Evolutionary conservation across 1,139 yeast species (phyloP), one percentile per base, ranked within the genome.

Genomic region (Yamadazyma triangularis): DNA sequence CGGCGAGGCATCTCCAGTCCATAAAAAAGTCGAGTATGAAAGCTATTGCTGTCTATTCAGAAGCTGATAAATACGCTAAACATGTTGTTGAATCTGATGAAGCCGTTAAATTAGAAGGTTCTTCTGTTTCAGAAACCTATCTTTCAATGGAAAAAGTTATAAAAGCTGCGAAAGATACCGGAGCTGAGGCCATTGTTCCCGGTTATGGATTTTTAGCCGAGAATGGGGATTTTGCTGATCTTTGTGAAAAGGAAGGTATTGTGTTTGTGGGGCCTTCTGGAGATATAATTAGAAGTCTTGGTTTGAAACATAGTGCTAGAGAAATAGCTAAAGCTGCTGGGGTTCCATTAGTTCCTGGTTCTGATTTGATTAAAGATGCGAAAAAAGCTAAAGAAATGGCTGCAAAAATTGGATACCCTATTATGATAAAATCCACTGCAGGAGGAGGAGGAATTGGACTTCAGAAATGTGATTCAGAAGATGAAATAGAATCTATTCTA

Each of bases 401-500:
- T n/a, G 79, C 74, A 14, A 64, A 75, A 44, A 69, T 91, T 34
- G 87, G 79, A 40, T 91, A 86, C 50, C 97, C 98, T 15, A 76
- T 91, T 26, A 91, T 91, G 97, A 85, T 91, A 32, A 91, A 91
- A 60, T 84, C 95, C 13, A 89, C 97, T 39, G 97, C 97, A 22
- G 98, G 98, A 56, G 98, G 98, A 49, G 98, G 98, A 57, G 98
- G 98, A 60, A 91, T 89, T 50, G 98, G 98, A 42, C 68, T 91
- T 47, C 96, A 88, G 56, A 83, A 88, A 54, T 96, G 89, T 38
- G 95, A 88, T 49, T 72, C 78, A 26, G 86, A 77, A 45, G 77
- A 60, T 11, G 96, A 89, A 37, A 78, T 89, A 40, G 85, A 77
- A 59, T 65, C 83, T 41, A 94, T 89, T 11, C 89, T 87, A 58